Evolutionary conservation across 768 basidiomycete species (phyloP).

Genomic region (Mycena leptocephala): DNA sequence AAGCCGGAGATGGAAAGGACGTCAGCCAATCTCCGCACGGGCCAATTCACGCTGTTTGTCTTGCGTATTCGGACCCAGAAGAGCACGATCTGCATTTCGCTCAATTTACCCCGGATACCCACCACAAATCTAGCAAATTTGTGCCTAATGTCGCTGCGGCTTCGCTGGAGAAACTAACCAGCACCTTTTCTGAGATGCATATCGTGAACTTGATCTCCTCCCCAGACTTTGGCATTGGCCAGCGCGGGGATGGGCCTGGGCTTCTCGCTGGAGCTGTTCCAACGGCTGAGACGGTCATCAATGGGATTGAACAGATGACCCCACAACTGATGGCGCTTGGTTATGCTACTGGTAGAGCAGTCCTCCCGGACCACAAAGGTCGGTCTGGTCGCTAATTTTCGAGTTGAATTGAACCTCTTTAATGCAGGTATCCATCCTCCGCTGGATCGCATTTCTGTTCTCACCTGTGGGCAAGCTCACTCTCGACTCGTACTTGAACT

Average conservation of each 20-base stretch:
- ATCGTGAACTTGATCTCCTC: constrained; percentile 72
- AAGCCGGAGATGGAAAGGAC: constrained; percentile 35
- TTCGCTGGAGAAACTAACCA: constrained; percentile 65
- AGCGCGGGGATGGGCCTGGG: constrained; percentile 79
- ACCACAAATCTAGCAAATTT: constrained; percentile 22
- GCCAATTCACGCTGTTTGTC: constrained; percentile 87
- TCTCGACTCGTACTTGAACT: background rate
- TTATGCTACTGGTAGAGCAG: constrained; percentile 78
- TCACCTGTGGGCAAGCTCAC: constrained; percentile 75
- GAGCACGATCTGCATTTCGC: constrained; percentile 74
- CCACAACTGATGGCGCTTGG: constrained; percentile 86
- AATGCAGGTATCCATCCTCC: constrained; percentile 76
- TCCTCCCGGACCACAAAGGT: constrained; percentile 80
- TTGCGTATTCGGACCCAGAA: constrained; percentile 76
- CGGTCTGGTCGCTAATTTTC: constrained; percentile 27
- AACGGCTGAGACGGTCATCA: constrained; percentile 79
- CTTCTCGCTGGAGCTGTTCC: constrained; percentile 84
- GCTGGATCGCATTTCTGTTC: constrained; percentile 81
- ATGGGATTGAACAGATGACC: constrained; percentile 80
- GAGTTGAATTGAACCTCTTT: background rate
- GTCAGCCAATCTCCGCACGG: constrained; percentile 40
- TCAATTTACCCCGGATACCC: constrained; percentile 50
- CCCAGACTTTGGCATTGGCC: constrained; percentile 81
- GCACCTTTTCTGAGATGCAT: constrained; percentile 72
- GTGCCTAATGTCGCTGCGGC: constrained; percentile 62